phyloP scores from a whole-genome alignment of 1,139 yeast genomes.

The Debaryomyces coudertii region DNA sequence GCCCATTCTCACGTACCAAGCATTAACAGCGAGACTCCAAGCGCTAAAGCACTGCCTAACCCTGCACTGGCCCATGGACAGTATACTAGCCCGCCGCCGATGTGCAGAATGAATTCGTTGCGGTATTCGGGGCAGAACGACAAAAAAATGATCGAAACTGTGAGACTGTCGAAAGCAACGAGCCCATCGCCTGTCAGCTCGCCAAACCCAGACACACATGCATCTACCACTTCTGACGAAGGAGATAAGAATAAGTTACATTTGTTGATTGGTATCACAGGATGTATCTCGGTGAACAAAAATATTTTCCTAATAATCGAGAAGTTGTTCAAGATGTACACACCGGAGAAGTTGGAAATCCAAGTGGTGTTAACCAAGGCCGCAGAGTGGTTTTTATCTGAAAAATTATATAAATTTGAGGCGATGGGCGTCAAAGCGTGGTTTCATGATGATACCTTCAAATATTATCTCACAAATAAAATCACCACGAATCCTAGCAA shows the following conservation, averaged over 20 bases:
- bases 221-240: background rate
- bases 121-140: slow-evolving; percentile 19
- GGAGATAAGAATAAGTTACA: slow-evolving; percentile 24
- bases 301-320: slow-evolving; percentile 31
- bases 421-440: slow-evolving; percentile 32
- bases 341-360: slow-evolving; percentile 27
- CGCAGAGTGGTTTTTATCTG: slow-evolving; percentile 32
- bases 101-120: slow-evolving; percentile 20
- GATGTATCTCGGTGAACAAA: slow-evolving; percentile 29
- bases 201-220: background rate
- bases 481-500: slow-evolving; percentile 12
- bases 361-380: slow-evolving; percentile 32
- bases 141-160: slow-evolving; percentile 18
- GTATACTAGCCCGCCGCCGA: slow-evolving; percentile 12
- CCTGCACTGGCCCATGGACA: background rate
- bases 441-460: slow-evolving; percentile 30
- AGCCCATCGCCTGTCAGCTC: slow-evolving; percentile 8
- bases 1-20: slow-evolving; percentile 15
- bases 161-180: slow-evolving; percentile 15
- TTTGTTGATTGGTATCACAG: slow-evolving; percentile 33
- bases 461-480: slow-evolving; percentile 21
- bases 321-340: slow-evolving; percentile 30
- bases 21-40: slow-evolving; percentile 10
- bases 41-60: slow-evolving; percentile 2
- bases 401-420: slow-evolving; percentile 29